A percentile compares a stretch with the other conserved stretches of the same genome.
These are phyloP conservation scores for Omphalotus guepiniiformis DNA, from an alignment of 768 basidiomycete genomes.

Conservation along the genomic window DNA sequence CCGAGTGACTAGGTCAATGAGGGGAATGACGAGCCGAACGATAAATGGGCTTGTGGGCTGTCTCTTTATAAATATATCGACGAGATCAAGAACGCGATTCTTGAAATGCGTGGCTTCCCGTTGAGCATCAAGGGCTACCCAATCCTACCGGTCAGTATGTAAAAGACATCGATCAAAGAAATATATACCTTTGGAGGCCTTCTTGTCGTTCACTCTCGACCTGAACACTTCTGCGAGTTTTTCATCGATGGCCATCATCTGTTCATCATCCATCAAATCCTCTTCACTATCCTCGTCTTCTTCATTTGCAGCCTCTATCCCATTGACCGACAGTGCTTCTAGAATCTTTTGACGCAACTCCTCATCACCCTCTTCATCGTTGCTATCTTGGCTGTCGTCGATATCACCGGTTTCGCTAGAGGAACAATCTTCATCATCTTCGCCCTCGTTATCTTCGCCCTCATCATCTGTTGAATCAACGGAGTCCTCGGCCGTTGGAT, in stretches of 20 bases:
- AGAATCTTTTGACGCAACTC: constrained; percentile 68
- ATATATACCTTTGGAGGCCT: constrained; percentile 58
- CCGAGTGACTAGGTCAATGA: constrained; percentile 69
- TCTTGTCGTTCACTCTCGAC: constrained; percentile 55
- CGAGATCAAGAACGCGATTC: constrained; percentile 91
- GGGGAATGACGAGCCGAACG: constrained; percentile 64
- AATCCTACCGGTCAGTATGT: too few relatives aligned
- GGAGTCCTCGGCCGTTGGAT: constrained; percentile 48
- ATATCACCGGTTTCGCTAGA: constrained; percentile 28
- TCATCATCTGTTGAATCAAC: constrained; percentile 41
- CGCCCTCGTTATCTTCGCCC: constrained; percentile 32
- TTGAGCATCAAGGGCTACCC: constrained; percentile 60
- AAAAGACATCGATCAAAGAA: too few relatives aligned
- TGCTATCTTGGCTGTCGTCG: constrained; percentile 32
- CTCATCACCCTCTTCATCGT: constrained; percentile 49
- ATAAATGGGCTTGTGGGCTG: constrained; percentile 71
- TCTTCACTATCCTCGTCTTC: constrained; percentile 46
- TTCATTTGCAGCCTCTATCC: constrained; percentile 51
- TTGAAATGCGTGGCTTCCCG: constrained; percentile 95
- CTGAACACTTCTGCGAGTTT: constrained; percentile 87
- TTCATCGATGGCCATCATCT: constrained; percentile 96
- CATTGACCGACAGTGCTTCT: constrained; percentile 57
- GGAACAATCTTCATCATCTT: constrained; percentile 23
- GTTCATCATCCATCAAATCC: constrained; percentile 90
- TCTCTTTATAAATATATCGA: constrained; percentile 78